Base-by-base conservation (phyloP, 768 basidiomycete genomes). In the Tulasnella sp. region DNA sequence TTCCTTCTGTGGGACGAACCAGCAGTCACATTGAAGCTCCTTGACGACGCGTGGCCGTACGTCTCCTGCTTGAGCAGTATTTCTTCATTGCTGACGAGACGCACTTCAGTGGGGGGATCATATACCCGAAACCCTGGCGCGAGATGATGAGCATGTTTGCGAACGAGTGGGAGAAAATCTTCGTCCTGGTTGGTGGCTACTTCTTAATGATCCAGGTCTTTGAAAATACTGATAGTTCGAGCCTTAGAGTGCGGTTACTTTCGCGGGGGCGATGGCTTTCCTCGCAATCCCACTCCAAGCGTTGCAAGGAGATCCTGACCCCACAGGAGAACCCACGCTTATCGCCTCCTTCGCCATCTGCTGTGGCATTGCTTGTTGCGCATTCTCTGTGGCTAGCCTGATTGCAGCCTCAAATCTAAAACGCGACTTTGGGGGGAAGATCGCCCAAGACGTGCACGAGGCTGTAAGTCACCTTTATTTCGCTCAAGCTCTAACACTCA, bases 131-230 rank as follows among this genome's bases (percentile, higher is more conserved):
- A 18, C 44, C 73, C 18, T 74, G 73, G 44, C 44, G 32, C 16
- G 39, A 44, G 18, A 74, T 74, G 73, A 74, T 74, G 73, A 26
- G 10, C 23, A 44, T 18, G 32, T 74, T 74, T 48, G 5, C 44
- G 18, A 48, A 20, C 32, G 73, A 74, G 29, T 74, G 73, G 73
- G 73, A 74, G 15, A 44, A 55, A 16, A 74, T 74, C n/a, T 55
- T 55, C 15, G 26, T 74, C 23, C 46, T 74, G 32, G 73, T 74
- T 32, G 20, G 73, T 74, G 16, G 29, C 20, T 42, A 26, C 40
- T 4, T 26, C 20, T 3, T 16, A 44, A 16, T 18, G 11, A 44
- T 0, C 39, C 2, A 9, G 20, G 5, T 3, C 15, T 48, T 67
- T 26, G 5, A 16, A 2, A 39, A 48, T 5, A 35, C 26, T 55